phyloP scores from a whole-genome alignment of 148 eudicot species.

The Nepenthes gracilis region DNA sequence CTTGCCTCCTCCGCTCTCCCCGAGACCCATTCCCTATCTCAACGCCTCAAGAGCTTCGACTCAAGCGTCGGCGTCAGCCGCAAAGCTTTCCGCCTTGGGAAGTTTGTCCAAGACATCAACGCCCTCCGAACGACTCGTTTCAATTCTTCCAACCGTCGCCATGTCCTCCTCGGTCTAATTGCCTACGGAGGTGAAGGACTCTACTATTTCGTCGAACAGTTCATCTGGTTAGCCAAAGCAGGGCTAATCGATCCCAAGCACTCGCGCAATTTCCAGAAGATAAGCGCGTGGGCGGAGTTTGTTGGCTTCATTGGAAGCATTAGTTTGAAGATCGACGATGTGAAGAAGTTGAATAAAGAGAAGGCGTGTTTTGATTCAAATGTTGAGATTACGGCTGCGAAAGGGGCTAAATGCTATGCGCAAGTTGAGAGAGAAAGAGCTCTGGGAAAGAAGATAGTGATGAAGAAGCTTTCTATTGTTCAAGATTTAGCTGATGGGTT shows the following conservation, averaged over 20 bases:
- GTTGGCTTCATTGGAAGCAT: slow-evolving; percentile 76
- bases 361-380: slow-evolving; percentile 35
- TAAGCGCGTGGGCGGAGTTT: slow-evolving; percentile 86
- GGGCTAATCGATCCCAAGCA: slow-evolving; percentile 44
- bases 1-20: slow-evolving; percentile 53
- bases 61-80: slow-evolving; percentile 78
- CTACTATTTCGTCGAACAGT: slow-evolving; percentile 76
- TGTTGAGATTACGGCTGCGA: slow-evolving; percentile 25
- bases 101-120: slow-evolving; percentile 79
- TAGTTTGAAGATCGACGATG: slow-evolving; percentile 52
- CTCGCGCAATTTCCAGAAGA: slow-evolving; percentile 22
- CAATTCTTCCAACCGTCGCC: slow-evolving; percentile 1
- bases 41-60: slow-evolving; percentile 62
- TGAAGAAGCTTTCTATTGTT: slow-evolving; percentile 69
- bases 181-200: slow-evolving; percentile 88
- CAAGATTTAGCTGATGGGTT: slow-evolving; percentile 88
- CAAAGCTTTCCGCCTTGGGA: slow-evolving; percentile 89
- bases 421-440: slow-evolving; percentile 24
- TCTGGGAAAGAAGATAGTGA: slow-evolving; percentile 47
- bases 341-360: slow-evolving; percentile 36
- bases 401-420: slow-evolving; percentile 29
- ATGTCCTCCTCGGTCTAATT: slow-evolving; percentile 22
- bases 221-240: slow-evolving; percentile 74
- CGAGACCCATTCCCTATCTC: slow-evolving; percentile 16
- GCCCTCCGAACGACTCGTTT: slow-evolving; percentile 25